A percentile compares a stretch with the other conserved stretches of the same genome.
These are phyloP conservation scores for Penicillium arizonense DNA, from an alignment of 495 filamentous ascomycete genomes.

Conservation along the genomic window DNA sequence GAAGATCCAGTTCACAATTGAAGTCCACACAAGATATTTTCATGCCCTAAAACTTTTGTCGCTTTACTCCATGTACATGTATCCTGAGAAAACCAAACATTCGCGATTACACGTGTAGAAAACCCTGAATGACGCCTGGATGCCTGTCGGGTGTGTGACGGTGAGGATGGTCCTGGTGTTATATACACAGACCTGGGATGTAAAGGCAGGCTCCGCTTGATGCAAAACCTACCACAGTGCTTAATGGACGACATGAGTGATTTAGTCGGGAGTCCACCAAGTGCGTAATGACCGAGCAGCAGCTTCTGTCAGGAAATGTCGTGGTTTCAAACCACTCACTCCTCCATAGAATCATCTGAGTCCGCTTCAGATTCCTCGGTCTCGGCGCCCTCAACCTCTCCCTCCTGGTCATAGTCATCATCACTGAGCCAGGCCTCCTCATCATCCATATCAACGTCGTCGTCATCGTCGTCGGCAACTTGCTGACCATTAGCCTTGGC, in stretches of 20 bases:
- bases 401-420: conserved; percentile 57
- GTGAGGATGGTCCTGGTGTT: conserved; percentile 9
- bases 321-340: conserved; percentile 17
- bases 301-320: neutral
- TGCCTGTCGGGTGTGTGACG: conserved; percentile 12
- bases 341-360: conserved; percentile 41
- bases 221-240: neutral
- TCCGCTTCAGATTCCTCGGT: conserved; percentile 30
- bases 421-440: conserved; percentile 63
- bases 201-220: neutral
- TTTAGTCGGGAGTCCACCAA: neutral
- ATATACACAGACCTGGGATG: neutral
- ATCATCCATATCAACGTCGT: conserved; percentile 54
- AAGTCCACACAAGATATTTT: conserved; percentile 12
- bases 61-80: conserved; percentile 21
- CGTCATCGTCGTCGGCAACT: conserved; percentile 51
- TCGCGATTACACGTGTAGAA: conserved; percentile 4
- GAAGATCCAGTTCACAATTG: conserved; percentile 12
- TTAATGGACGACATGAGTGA: neutral
- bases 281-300: neutral
- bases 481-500: conserved; percentile 41
- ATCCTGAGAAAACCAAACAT: neutral
- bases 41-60: conserved; percentile 15
- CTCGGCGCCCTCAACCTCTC: conserved; percentile 47
- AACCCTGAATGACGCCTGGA: conserved; percentile 9